Evolutionary conservation across 768 basidiomycete genomes (phyloP).

Genomic region (Mycena galericulata): DNA sequence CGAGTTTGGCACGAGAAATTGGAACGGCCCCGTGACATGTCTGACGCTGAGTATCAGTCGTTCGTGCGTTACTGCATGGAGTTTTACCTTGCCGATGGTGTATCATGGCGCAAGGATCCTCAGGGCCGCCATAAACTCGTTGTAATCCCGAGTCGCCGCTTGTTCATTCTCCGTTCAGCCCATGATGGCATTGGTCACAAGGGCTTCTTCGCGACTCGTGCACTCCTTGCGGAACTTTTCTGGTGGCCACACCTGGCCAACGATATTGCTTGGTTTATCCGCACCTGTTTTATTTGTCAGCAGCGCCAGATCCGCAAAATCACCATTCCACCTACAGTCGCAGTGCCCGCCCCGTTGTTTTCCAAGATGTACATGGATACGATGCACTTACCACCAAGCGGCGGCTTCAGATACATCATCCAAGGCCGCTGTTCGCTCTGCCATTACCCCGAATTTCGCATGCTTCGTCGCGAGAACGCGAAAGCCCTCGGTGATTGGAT

Average conservation of each 20-base stretch:
- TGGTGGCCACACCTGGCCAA: slow-evolving; percentile 41
- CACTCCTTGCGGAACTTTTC: slow-evolving; percentile 30
- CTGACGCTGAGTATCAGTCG: slow-evolving; percentile 19
- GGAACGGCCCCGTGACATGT: slow-evolving; percentile 12
- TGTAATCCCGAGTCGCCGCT: slow-evolving; percentile 18
- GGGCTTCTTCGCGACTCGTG: slow-evolving; percentile 35
- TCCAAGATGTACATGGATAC: slow-evolving; percentile 1
- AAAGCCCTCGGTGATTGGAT: slow-evolving; percentile 24
- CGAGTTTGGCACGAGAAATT: slow-evolving; percentile 18
- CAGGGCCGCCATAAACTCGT: slow-evolving; percentile 39
- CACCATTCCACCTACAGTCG: slow-evolving; percentile 27
- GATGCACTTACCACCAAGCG: slow-evolving; percentile 38
- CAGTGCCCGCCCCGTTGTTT: slow-evolving; percentile 22
- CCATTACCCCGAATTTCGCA: neutral
- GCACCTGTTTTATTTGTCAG: slow-evolving; percentile 41
- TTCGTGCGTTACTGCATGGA: slow-evolving; percentile 36
- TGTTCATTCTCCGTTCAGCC: slow-evolving; percentile 32
- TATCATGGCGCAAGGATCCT: slow-evolving; percentile 30
- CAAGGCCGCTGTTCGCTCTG: slow-evolving; percentile 19
- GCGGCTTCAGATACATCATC: neutral
- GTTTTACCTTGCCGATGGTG: slow-evolving; percentile 35
- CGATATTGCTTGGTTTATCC: slow-evolving; percentile 38
- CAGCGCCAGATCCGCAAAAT: slow-evolving; percentile 30
- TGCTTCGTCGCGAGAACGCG: slow-evolving; percentile 14
- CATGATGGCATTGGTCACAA: slow-evolving; percentile 39